A percentile compares a stretch with the other conserved stretches of the same genome.
These are phyloP conservation scores for Ascobolus immersus DNA, from an alignment of 495 filamentous ascomycete species.

Conservation along the genomic window DNA sequence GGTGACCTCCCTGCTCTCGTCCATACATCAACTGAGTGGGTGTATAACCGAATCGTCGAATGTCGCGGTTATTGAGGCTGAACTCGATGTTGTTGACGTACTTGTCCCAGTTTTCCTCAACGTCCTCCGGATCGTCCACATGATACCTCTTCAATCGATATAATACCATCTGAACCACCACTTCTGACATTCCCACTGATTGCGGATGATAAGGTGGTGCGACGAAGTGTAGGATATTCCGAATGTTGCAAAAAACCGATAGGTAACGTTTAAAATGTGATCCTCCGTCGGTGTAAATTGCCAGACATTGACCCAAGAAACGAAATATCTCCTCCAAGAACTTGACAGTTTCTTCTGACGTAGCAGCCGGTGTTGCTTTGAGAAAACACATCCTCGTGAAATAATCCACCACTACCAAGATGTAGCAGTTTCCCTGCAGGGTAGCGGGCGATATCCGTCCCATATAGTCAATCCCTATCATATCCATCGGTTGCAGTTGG, in stretches of 20 bases:
- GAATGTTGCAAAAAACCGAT: too few species aligned
- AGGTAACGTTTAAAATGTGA: too few species aligned
- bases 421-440: neutral
- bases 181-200: neutral
- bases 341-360: neutral
- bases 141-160: neutral
- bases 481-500: conserved; percentile 2
- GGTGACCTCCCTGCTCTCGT: too few species aligned
- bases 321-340: neutral
- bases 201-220: neutral
- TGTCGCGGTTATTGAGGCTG: neutral
- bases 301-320: neutral
- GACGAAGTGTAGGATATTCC: neutral
- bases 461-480: conserved; percentile 3
- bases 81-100: neutral
- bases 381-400: conserved; percentile 2
- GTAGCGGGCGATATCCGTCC: neutral
- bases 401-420: conserved; percentile 3
- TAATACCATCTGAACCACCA: conserved; percentile 1
- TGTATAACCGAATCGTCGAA: neutral
- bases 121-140: too few species aligned
- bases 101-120: neutral
- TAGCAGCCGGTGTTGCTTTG: neutral
- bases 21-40: neutral
- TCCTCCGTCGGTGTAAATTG: conserved; percentile 1